Evolutionary conservation across 176 grass and related monocot genomes (phyloP).

Genomic region (Oryza meyeriana): DNA sequence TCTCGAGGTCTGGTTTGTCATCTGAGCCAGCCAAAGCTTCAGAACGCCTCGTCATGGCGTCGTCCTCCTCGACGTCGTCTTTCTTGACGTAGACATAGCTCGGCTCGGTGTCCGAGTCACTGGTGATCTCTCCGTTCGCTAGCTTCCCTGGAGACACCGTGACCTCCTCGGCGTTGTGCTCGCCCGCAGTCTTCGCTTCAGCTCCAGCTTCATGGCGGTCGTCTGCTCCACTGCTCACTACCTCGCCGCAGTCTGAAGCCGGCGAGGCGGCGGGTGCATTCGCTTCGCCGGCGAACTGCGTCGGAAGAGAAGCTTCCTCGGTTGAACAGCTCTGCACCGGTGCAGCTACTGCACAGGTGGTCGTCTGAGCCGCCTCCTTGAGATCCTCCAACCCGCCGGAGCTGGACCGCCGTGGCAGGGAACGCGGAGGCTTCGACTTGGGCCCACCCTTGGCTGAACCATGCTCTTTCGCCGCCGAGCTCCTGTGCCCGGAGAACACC

Average conservation of each 20-base stretch:
- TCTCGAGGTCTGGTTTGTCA: not conserved
- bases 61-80: slow-evolving; percentile 18
- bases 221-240: not conserved
- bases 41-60: not conserved
- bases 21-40: not conserved
- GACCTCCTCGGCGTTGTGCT: not conserved
- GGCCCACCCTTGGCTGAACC: not conserved
- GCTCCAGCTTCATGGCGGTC: not conserved
- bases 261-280: not conserved
- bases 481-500: not conserved
- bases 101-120: slow-evolving; percentile 42
- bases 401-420: slow-evolving; percentile 14
- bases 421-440: slow-evolving; percentile 21
- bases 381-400: slow-evolving; percentile 1
- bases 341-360: not conserved
- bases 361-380: not conserved
- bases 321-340: not conserved
- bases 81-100: slow-evolving; percentile 46
- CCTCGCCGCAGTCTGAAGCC: slow-evolving; percentile 2
- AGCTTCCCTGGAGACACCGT: not conserved
- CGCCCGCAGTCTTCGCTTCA: not conserved
- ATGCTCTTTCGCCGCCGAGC: not conserved
- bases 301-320: not conserved
- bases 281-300: not conserved
- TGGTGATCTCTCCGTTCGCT: slow-evolving; percentile 22